Percentiles rank a stretch among this genome's conserved stretches.
Evolutionary conservation across 495 filamentous ascomycete species (phyloP).

Genomic region (Tuber indicum): DNA sequence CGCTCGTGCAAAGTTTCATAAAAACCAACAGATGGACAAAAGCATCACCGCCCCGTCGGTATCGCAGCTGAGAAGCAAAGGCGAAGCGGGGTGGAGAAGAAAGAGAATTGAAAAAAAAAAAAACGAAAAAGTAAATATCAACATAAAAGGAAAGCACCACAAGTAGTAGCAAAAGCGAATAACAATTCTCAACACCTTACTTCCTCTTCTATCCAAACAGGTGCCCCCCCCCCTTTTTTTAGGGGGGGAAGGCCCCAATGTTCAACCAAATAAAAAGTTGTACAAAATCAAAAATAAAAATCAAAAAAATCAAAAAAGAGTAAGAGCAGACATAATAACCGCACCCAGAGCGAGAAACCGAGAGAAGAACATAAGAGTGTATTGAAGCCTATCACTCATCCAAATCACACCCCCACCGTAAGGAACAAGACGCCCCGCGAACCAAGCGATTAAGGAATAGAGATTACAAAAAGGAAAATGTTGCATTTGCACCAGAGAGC

Average conservation of each 20-base stretch:
- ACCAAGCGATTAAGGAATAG: not conserved
- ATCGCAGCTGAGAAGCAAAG: not conserved
- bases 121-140: not conserved
- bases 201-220: constrained; percentile 1
- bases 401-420: not conserved
- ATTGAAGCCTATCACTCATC: not conserved
- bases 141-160: not conserved
- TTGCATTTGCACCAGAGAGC: not conserved
- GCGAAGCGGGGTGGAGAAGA: not conserved
- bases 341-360: not conserved
- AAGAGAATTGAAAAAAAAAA: not conserved
- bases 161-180: not conserved
- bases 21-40: not conserved
- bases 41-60: not conserved
- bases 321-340: not conserved
- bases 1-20: not conserved
- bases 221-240: not conserved
- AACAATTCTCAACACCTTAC: not conserved
- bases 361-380: not conserved
- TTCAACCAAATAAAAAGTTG: not conserved
- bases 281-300: not conserved
- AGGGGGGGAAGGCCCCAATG: not conserved
- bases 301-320: too few relatives aligned
- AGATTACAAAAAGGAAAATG: not conserved
- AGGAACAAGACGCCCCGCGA: not conserved